These are phyloP conservation scores for Micromonas pusilla DNA, from an alignment of 139 green algal genomes.

Conservation along the genomic window DNA sequence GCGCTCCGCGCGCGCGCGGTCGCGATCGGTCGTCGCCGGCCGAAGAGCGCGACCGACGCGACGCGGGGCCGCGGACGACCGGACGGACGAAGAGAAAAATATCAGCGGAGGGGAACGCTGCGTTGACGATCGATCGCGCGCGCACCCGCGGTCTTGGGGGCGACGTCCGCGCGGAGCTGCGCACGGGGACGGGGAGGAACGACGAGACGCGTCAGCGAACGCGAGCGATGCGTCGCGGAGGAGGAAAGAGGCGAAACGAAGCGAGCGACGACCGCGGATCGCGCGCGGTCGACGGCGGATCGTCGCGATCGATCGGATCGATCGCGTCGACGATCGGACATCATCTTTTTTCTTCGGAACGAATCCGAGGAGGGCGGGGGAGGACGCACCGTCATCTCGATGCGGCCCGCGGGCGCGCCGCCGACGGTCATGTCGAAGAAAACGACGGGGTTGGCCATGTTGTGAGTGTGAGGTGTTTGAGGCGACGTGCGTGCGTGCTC, in stretches of 20 bases:
- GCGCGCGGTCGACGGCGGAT: no score
- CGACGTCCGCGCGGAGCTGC: constrained; percentile 26
- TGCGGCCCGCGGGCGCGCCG: constrained; percentile 38
- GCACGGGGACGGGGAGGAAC: neutral
- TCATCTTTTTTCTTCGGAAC: neutral
- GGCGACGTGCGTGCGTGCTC: neutral
- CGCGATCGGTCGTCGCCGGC: no score
- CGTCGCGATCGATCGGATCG: no score
- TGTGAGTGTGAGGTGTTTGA: constrained; percentile 16
- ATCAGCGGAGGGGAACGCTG: no score
- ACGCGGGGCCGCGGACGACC: neutral
- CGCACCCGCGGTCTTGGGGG: constrained; percentile 27
- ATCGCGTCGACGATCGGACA: no score
- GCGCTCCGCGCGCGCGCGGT: no score
- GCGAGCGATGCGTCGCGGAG: no score
- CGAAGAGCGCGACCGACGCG: neutral
- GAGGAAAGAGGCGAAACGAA: no score
- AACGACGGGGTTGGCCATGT: constrained; percentile 45
- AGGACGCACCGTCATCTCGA: constrained; percentile 47
- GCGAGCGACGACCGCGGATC: no score
- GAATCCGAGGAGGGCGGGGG: neutral
- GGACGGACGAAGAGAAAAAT: neutral
- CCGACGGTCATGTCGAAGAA: constrained; percentile 55
- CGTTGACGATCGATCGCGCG: no score
- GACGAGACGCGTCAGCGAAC: no score